Conservation (phyloP, 164 flowering plant genomes). For the Umbellularia californica region DNA sequence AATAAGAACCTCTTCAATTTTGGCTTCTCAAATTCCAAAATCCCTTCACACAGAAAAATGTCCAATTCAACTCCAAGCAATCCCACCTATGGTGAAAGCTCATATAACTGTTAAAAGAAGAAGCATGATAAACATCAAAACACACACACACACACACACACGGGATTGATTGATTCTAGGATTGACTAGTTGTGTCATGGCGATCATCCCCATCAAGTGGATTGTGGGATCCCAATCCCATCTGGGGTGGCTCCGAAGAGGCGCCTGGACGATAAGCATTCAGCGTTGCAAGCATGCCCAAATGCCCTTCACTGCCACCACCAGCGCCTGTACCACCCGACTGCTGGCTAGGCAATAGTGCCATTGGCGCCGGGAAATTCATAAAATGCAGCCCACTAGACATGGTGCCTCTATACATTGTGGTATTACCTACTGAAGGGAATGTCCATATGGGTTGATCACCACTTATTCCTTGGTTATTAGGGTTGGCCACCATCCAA, state of each 20-base stretch:
- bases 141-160: background rate
- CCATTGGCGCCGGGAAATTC: conserved; percentile 56
- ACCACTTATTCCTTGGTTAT: conserved; percentile 37
- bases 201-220: conserved; percentile 57
- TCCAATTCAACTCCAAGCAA: background rate
- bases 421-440: conserved; percentile 26
- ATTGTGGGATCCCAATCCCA: conserved; percentile 56
- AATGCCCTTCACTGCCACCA: conserved; percentile 44
- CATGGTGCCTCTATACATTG: background rate
- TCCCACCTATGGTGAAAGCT: background rate
- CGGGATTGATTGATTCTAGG: background rate
- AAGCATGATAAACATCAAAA: background rate
- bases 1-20: background rate
- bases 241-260: conserved; percentile 13
- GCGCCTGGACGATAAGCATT: conserved; percentile 46
- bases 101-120: background rate
- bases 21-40: background rate
- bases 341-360: conserved; percentile 59
- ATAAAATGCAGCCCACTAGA: conserved; percentile 65
- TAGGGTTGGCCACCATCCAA: conserved; percentile 81
- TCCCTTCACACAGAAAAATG: background rate
- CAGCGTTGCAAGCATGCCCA: conserved; percentile 60
- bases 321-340: conserved; percentile 28
- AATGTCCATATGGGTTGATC: conserved; percentile 49
- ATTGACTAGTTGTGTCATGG: conserved; percentile 39